Base-by-base conservation (phyloP, 2,329 filamentous ascomycete species). In the Botrytis sinoallii region DNA sequence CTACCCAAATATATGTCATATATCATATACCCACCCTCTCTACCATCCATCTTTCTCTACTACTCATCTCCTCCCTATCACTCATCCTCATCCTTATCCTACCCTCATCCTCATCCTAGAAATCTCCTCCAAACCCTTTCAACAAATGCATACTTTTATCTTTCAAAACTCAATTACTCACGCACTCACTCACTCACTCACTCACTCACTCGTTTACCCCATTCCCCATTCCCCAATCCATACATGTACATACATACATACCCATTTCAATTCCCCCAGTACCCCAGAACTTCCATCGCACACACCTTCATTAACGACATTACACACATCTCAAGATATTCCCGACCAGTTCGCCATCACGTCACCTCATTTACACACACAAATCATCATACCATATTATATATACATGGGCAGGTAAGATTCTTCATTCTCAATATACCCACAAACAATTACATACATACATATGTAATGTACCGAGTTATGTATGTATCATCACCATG, bases 391-490 rank as follows among this genome's bases (percentile, higher is more conserved):
- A 48, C 8, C 46, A 48, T 48, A 48, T 48, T 12, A 44, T 7
- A 48, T 48, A 46, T 46, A 20, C 44, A 46, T 46, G 14, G 20
- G 46, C 20, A 48, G 8, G 46, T 48, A 48, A 68, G 2, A 25
- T 25, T 57, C 14, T 57, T 2, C 52, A 57, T 18, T 42, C 25
- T 32, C 10, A 18, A 32, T 32, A 25, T 42, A 10, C 42, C 48
- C 38, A 57, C 18, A 12, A 57, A 68, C 14, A 10, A 40, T 25
- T 57, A 68, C 35, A 68, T 68, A 68, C 52, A 68, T 57, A 68
- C 52, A 29, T 57, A 57, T 68, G 35, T 57, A 57, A 44, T 25
- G 10, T 32, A 14, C 7, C 35, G 20, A 65, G 20, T 6, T 46
- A 25, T 14, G 14, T 25, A 25, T 14, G 14, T 25, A 25, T 8